Conservation (phyloP, 305 asterid genomes). For the Fraxinus sp. region DNA sequence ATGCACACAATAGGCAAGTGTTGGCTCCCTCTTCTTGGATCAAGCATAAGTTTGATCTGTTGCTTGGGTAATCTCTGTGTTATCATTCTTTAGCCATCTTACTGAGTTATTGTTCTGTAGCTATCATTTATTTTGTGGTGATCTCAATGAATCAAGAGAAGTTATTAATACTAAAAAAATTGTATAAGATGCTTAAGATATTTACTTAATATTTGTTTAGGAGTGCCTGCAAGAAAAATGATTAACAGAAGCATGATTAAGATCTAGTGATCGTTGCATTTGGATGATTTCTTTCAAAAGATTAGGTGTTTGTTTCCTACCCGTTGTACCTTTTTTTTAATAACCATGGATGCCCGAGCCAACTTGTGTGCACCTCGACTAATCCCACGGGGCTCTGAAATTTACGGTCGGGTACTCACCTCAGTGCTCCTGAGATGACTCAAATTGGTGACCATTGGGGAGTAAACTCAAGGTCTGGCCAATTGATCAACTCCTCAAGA, state of each 20-base stretch:
- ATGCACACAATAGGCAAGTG: background rate
- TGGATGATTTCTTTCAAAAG: background rate
- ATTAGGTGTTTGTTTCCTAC: background rate
- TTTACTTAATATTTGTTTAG: background rate
- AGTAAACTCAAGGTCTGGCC: no score
- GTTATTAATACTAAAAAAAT: background rate
- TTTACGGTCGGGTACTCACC: no score
- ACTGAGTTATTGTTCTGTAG: background rate
- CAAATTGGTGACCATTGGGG: no score
- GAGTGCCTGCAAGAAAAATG: background rate
- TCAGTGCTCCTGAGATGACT: no score
- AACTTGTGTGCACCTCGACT: no score
- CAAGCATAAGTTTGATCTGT: background rate
- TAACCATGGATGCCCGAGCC: no score
- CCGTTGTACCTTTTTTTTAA: background rate
- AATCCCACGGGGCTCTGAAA: no score
- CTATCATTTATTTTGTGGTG: background rate
- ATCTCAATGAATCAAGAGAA: background rate
- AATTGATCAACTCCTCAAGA: no score
- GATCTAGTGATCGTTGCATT: background rate
- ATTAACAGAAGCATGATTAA: background rate
- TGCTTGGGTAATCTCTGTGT: background rate
- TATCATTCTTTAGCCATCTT: background rate
- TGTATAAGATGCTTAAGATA: background rate
- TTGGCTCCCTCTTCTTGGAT: background rate